Evolutionary conservation across 176 grass and related monocot genomes (phyloP).

Genomic region (Ensete ventricosum): DNA sequence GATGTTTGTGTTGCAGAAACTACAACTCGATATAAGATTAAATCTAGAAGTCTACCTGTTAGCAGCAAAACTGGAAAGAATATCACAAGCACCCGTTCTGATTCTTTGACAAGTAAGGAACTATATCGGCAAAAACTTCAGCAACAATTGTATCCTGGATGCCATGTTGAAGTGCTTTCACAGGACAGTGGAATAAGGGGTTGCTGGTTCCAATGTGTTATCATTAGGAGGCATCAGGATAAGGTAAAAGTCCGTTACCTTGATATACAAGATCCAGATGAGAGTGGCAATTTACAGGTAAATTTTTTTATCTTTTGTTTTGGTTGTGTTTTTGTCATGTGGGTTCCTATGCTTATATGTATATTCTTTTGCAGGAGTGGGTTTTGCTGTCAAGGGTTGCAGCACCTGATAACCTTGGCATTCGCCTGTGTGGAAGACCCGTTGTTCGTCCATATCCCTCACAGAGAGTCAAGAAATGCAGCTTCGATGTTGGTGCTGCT

Average conservation of each 20-base stretch:
- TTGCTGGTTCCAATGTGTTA: constrained; percentile 84
- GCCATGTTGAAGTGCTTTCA: constrained; percentile 56
- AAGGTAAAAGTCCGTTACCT: constrained; percentile 70
- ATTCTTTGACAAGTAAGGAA: constrained; percentile 13
- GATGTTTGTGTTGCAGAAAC: constrained; percentile 4
- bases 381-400: constrained; percentile 47
- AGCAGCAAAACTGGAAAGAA: constrained; percentile 2
- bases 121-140: constrained; percentile 16
- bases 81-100: background rate
- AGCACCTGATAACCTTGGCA: constrained; percentile 42
- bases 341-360: background rate
- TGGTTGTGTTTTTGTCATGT: background rate
- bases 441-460: constrained; percentile 50
- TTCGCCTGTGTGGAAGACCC: constrained; percentile 39
- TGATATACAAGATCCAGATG: constrained; percentile 76
- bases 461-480: constrained; percentile 9
- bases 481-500: constrained; percentile 41
- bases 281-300: constrained; percentile 68
- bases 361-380: constrained; percentile 62
- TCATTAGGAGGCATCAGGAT: constrained; percentile 60
- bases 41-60: background rate
- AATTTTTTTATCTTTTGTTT: background rate
- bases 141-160: constrained; percentile 43
- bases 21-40: constrained; percentile 14
- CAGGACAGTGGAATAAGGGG: constrained; percentile 94